phyloP scores from a whole-genome alignment of 306 rosid genomes.

The Dalbergia oliveri region DNA sequence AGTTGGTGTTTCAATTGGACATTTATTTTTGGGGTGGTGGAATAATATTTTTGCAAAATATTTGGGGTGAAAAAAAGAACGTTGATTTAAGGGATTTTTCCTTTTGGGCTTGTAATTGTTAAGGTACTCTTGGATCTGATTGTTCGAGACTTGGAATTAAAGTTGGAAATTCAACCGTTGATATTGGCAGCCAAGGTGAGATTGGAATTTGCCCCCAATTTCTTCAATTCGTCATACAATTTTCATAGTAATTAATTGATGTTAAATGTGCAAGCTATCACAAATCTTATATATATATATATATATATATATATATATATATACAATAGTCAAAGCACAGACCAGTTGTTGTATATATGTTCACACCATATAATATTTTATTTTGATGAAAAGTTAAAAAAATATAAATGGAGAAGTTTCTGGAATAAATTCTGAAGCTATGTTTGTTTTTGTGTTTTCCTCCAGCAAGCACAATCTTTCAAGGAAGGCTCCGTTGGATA shows the following conservation, averaged over 20 bases:
- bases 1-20: too few species aligned
- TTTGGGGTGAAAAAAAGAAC: neutral
- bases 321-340: neutral
- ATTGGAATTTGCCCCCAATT: neutral
- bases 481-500: constrained; percentile 61
- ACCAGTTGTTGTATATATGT: neutral
- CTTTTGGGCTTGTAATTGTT: constrained; percentile 11
- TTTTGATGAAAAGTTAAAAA: too few species aligned
- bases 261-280: neutral
- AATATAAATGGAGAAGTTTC: neutral
- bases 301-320: too few species aligned
- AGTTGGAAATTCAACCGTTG: constrained; percentile 56
- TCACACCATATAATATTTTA: neutral
- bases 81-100: neutral
- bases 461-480: constrained; percentile 50
- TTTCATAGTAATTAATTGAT: neutral
- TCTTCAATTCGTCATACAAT: neutral
- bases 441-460: constrained; percentile 28
- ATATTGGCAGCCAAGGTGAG: constrained; percentile 49
- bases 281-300: neutral
- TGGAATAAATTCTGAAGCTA: constrained; percentile 22
- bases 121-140: constrained; percentile 82
- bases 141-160: constrained; percentile 80
- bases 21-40: too few species aligned
- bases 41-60: too few species aligned